Percentiles rank a stretch among this genome's conserved stretches.
These are phyloP conservation scores for Russula foetens DNA, from an alignment of 768 basidiomycete genomes.

Conservation along the genomic window DNA sequence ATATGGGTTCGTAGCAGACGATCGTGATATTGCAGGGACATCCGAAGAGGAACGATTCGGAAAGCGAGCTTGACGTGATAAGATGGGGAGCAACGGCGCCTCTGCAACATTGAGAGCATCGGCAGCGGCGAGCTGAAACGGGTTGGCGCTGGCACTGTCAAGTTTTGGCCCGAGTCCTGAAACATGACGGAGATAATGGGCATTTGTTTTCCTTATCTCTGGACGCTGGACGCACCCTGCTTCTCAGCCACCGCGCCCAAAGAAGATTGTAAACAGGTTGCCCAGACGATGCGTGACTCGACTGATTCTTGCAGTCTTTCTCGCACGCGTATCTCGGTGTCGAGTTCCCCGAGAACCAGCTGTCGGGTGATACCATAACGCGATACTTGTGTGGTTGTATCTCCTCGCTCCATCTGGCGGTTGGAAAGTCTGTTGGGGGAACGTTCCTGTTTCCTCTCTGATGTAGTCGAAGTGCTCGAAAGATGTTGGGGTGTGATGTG, in stretches of 20 bases:
- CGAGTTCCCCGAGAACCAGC: constrained; percentile 33
- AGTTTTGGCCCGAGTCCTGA: background rate
- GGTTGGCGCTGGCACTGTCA: background rate
- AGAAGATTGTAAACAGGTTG: constrained; percentile 32
- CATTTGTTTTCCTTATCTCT: background rate
- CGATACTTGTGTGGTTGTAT: background rate
- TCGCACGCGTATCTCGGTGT: constrained; percentile 37
- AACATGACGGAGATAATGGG: background rate
- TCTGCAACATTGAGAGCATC: constrained; percentile 38
- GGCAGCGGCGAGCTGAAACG: constrained; percentile 34
- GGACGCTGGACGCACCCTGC: background rate
- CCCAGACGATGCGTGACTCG: constrained; percentile 40
- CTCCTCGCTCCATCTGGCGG: background rate
- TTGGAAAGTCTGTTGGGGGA: background rate
- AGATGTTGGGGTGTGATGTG: background rate
- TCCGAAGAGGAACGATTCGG: constrained; percentile 20
- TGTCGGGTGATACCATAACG: constrained; percentile 15
- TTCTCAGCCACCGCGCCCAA: constrained; percentile 20
- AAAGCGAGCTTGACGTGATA: constrained; percentile 25
- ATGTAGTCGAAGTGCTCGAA: background rate
- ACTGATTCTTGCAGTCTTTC: constrained; percentile 35
- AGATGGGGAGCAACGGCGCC: constrained; percentile 31
- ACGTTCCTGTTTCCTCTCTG: too few relatives aligned
- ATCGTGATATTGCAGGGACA: constrained; percentile 19
- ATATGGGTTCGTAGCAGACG: constrained; percentile 20